phyloP scores from a whole-genome alignment of 495 filamentous ascomycete species.

The Penicillium daleae region DNA sequence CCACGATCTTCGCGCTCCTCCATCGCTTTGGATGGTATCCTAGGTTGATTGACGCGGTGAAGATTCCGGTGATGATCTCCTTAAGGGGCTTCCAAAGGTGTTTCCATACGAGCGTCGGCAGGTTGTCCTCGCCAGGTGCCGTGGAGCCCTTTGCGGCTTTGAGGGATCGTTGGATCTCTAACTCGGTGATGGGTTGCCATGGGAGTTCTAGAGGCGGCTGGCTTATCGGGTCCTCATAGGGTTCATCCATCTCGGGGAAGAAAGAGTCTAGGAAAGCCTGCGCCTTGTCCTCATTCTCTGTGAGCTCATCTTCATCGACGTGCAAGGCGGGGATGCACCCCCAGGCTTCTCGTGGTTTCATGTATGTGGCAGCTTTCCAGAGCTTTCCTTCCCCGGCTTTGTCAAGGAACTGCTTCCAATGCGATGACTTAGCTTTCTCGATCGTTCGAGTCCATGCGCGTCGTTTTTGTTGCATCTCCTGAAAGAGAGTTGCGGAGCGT shows the following conservation, averaged over 20 bases:
- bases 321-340: constrained; percentile 21
- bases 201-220: constrained; percentile 12
- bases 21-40: constrained; percentile 27
- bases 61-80: constrained; percentile 21
- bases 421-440: constrained; percentile 13
- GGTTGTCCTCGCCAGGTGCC: constrained; percentile 30
- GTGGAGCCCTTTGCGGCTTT: constrained; percentile 24
- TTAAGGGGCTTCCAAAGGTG: constrained; percentile 23
- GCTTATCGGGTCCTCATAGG: background rate
- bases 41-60: constrained; percentile 23
- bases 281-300: constrained; percentile 30
- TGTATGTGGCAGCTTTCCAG: constrained; percentile 31
- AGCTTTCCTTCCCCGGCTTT: constrained; percentile 21
- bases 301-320: constrained; percentile 14
- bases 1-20: constrained; percentile 28
- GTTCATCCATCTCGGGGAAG: constrained; percentile 31
- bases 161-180: constrained; percentile 29
- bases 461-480: constrained; percentile 21
- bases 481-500: background rate
- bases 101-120: constrained; percentile 31
- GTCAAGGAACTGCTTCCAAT: constrained; percentile 21
- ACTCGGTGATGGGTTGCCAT: constrained; percentile 29
- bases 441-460: constrained; percentile 18
- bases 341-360: constrained; percentile 28
- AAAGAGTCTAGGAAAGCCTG: constrained; percentile 30